Conservation (phyloP, 73 alveolate genomes). For the Durusdinium trenchii region DNA sequence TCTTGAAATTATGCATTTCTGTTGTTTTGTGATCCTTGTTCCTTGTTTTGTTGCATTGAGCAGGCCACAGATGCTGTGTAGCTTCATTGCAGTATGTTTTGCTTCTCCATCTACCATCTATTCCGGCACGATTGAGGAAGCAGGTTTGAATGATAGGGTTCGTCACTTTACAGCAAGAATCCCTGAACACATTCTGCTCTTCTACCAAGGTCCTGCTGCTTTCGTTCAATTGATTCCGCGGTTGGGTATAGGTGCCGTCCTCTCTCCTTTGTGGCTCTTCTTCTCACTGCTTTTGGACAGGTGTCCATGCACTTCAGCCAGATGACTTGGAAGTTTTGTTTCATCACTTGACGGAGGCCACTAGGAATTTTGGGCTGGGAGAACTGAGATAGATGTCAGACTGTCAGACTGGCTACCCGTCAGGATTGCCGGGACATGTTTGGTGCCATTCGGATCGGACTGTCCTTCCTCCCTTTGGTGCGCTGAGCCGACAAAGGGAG, state of each 20-base stretch:
- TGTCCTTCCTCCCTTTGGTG: slow-evolving; percentile 89
- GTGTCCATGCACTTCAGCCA: slow-evolving; percentile 42
- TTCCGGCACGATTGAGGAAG: too few species aligned
- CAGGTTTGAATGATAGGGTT: too few species aligned
- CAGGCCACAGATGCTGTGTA: too few species aligned
- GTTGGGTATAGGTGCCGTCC: slow-evolving; percentile 14
- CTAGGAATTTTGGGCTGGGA: too few species aligned
- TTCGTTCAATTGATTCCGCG: slow-evolving; percentile 82
- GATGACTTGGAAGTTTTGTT: slow-evolving; percentile 69
- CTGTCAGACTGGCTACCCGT: neutral
- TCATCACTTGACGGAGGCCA: slow-evolving; percentile 64
- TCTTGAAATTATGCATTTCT: too few species aligned
- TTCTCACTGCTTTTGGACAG: too few species aligned
- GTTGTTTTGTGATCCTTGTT: too few species aligned
- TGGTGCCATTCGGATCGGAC: slow-evolving; percentile 73
- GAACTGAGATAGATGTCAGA: neutral
- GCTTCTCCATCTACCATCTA: too few species aligned
- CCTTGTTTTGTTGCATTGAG: too few species aligned
- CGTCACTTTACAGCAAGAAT: too few species aligned
- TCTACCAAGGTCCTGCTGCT: slow-evolving; percentile 51
- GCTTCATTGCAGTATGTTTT: too few species aligned
- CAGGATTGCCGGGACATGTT: slow-evolving; percentile 80
- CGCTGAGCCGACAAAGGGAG: neutral
- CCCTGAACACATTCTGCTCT: too few species aligned
- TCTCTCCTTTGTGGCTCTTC: neutral